Conservation (phyloP, 1,284 basidiomycete genomes). For the Macrocybe sp. region DNA sequence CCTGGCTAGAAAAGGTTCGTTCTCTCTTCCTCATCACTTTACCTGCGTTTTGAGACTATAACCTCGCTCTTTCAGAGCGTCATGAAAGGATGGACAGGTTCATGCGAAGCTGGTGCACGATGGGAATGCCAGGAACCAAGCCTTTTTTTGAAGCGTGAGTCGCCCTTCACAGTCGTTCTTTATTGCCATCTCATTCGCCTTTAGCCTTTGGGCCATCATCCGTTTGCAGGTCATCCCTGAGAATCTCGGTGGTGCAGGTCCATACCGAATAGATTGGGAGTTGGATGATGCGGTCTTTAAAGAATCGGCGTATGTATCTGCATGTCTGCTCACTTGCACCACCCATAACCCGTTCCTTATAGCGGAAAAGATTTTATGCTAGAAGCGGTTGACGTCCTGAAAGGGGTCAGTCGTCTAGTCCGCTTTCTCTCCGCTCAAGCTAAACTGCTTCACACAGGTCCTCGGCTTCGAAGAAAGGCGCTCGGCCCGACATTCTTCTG, state of each 20-base stretch:
- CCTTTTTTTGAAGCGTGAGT: slow-evolving; percentile 69
- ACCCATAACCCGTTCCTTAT: slow-evolving; percentile 16
- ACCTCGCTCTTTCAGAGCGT: slow-evolving; percentile 40
- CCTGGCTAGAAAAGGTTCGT: slow-evolving; percentile 54
- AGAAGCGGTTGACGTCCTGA: slow-evolving; percentile 74
- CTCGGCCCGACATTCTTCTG: slow-evolving; percentile 35
- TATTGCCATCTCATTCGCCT: slow-evolving; percentile 1
- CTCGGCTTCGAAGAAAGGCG: slow-evolving; percentile 62
- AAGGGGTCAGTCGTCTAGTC: slow-evolving; percentile 56
- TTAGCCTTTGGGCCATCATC: slow-evolving; percentile 64
- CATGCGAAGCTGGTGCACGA: slow-evolving; percentile 69
- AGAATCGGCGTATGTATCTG: slow-evolving; percentile 67
- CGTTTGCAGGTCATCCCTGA: slow-evolving; percentile 69
- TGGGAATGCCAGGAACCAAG: slow-evolving; percentile 75
- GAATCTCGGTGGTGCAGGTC: slow-evolving; percentile 67
- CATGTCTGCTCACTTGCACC: slow-evolving; percentile 1
- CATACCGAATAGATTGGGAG: slow-evolving; percentile 67
- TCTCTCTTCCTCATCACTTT: slow-evolving; percentile 1
- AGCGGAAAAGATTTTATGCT: slow-evolving; percentile 84
- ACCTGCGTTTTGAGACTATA: slow-evolving; percentile 64
- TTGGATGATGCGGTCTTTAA: slow-evolving; percentile 82
- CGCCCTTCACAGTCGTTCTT: slow-evolving; percentile 3
- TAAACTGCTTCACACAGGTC: slow-evolving; percentile 31
- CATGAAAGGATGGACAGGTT: slow-evolving; percentile 67
- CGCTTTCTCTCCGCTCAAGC: slow-evolving; percentile 5